A percentile compares a stretch with the other conserved stretches of the same genome.
phyloP scores from a whole-genome alignment of 2,329 filamentous ascomycete genomes.

The Achaetomium macrosporum region DNA sequence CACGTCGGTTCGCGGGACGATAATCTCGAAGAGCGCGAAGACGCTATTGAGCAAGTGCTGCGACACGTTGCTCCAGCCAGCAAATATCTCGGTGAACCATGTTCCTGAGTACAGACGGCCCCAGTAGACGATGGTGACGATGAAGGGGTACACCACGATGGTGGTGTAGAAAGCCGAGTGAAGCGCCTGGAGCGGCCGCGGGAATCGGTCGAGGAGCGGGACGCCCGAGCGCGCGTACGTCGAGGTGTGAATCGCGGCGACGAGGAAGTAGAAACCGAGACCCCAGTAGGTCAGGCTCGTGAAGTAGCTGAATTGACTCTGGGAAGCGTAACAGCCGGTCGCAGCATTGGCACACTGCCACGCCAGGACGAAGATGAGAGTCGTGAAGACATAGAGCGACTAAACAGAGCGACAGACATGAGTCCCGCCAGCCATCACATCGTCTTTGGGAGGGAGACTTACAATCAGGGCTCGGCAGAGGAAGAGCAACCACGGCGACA shows the following conservation, averaged over 20 bases:
- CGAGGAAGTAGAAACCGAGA: slow-evolving; percentile 69
- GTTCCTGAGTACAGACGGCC: slow-evolving; percentile 46
- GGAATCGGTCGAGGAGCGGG: slow-evolving; percentile 54
- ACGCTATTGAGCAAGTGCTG: slow-evolving; percentile 68
- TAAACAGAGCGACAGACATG: slow-evolving; percentile 23
- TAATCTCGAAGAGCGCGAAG: slow-evolving; percentile 71
- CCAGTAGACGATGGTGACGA: slow-evolving; percentile 71
- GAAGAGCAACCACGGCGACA: slow-evolving; percentile 61
- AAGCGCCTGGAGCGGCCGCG: slow-evolving; percentile 56
- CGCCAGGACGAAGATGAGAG: slow-evolving; percentile 63
- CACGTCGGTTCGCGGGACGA: slow-evolving; percentile 59
- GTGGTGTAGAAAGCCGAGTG: slow-evolving; percentile 61
- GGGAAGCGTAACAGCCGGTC: slow-evolving; percentile 41
- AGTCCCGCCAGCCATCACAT: not conserved
- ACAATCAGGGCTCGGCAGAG: slow-evolving; percentile 50
- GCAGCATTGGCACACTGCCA: slow-evolving; percentile 52
- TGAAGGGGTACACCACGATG: slow-evolving; percentile 57
- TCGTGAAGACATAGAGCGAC: slow-evolving; percentile 63
- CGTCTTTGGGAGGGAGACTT: slow-evolving; percentile 27
- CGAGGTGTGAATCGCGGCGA: slow-evolving; percentile 62
- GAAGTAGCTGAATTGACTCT: slow-evolving; percentile 70
- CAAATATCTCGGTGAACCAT: slow-evolving; percentile 48
- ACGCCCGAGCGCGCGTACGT: slow-evolving; percentile 53
- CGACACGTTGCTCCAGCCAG: slow-evolving; percentile 61
- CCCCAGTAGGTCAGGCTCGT: slow-evolving; percentile 80